Evolutionary conservation across 768 basidiomycete genomes (phyloP).

Genomic region (Cystobasidium onofrii): DNA sequence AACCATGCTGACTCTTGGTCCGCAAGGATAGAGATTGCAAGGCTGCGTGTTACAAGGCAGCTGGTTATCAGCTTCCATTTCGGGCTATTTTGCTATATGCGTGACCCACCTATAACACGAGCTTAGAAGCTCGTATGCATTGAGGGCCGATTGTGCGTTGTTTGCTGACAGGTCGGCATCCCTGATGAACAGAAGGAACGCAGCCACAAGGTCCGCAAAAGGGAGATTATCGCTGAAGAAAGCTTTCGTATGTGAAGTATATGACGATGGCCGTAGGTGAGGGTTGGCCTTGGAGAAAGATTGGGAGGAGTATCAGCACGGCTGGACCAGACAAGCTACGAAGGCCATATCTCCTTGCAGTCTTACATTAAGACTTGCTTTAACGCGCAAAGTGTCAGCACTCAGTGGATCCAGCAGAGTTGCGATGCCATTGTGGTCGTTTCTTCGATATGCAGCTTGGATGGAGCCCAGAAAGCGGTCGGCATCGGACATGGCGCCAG

Average conservation of each 20-base stretch:
- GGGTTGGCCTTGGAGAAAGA: slow-evolving; percentile 20
- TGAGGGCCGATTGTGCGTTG: neutral
- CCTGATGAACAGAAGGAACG: slow-evolving; percentile 35
- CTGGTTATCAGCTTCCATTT: no score
- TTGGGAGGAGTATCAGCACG: neutral
- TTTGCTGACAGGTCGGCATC: slow-evolving; percentile 17
- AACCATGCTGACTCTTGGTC: slow-evolving; percentile 38
- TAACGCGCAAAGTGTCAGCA: neutral
- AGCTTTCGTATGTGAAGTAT: slow-evolving; percentile 28
- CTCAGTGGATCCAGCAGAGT: slow-evolving; percentile 6
- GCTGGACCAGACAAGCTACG: neutral
- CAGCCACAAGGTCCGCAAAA: slow-evolving; percentile 38
- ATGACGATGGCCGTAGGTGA: slow-evolving; percentile 4
- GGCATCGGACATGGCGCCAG: slow-evolving; percentile 7
- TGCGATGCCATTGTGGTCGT: slow-evolving; percentile 7
- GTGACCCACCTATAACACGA: slow-evolving; percentile 36
- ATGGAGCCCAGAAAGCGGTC: slow-evolving; percentile 14
- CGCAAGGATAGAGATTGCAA: slow-evolving; percentile 30
- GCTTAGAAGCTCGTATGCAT: slow-evolving; percentile 31
- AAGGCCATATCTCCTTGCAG: no score
- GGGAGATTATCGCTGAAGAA: slow-evolving; percentile 33
- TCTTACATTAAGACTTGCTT: slow-evolving; percentile 8
- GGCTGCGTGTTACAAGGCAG: neutral
- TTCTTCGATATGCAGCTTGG: neutral
- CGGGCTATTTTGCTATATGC: no score